Evolutionary conservation across 2,329 filamentous ascomycete genomes (phyloP), one percentile per base, ranked within the genome.

Genomic region (Nemania sp.): DNA sequence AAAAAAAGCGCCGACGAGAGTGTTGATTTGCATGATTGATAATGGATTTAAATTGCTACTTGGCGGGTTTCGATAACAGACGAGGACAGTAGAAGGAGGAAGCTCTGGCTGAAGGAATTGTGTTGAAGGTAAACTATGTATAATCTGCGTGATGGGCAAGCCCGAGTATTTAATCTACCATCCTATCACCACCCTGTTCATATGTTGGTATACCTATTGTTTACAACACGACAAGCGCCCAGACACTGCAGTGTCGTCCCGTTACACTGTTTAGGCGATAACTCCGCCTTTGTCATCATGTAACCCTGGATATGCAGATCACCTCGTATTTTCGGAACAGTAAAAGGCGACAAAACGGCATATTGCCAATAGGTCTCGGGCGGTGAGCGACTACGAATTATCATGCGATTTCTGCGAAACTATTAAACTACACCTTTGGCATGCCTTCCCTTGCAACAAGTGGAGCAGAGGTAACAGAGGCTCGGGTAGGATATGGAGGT

Each of bases 301-400:
- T 18, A 54, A 62, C 18, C 57, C 29, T 27, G 47, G 51, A 53
- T 8, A 52, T 62, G 66, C 66, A 68, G 66, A 66, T 68, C 62
- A 68, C 29, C 66, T 68, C 66, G 66, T 68, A 61, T 32, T 32
- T 32, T 32, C 66, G 3, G 29, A 54, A 57, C 18, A 43, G 53
- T 43, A 54, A 54, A 45, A 49, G 47, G 35, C 45, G 45, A 62
- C 35, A 38, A n/a, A 32, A 22, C 35, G 15, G 32, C 24, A 56
- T 26, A 43, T 32, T 43, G 22, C n/a, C n/a, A 43, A 38, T 2
- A 18, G 5, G 43, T 43, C 15, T 3, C 32, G 11, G 18, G 58
- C 64, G 57, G 64, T 66, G 64, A 62, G 35, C 43, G n/a, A 41
- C 26, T 32, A 41, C n/a, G 49, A 65, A n/a, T 41, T 32, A 57